Evolutionary conservation across 352 stramenopile genomes (phyloP).

Genomic region (Phytophthora fragariae): DNA sequence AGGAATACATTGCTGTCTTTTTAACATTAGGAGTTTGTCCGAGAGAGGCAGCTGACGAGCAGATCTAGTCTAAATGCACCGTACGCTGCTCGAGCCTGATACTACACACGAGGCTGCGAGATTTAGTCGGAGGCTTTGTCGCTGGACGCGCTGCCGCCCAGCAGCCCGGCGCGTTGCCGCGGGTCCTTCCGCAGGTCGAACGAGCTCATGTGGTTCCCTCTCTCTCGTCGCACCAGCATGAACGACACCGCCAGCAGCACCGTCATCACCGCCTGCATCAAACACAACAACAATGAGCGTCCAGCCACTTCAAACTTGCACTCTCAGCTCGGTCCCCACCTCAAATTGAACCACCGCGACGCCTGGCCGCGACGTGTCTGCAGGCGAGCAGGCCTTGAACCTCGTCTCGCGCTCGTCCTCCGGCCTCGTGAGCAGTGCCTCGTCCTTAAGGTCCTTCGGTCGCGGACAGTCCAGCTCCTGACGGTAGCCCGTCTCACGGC

Average conservation of each 20-base stretch:
- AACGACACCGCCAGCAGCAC: constrained; percentile 54
- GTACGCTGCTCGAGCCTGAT: not conserved
- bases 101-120: not conserved
- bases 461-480: constrained; percentile 73
- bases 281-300: not conserved
- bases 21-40: constrained; percentile 17
- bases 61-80: constrained; percentile 18
- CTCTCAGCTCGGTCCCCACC: constrained; percentile 44
- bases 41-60: not conserved
- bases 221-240: constrained; percentile 62
- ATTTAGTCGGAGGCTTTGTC: constrained; percentile 57
- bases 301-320: constrained; percentile 4
- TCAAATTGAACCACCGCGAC: constrained; percentile 75
- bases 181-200: constrained; percentile 82
- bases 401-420: constrained; percentile 47
- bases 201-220: constrained; percentile 79
- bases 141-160: constrained; percentile 30
- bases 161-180: constrained; percentile 54
- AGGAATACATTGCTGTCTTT: constrained; percentile 34
- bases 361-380: constrained; percentile 47
- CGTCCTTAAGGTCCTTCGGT: constrained; percentile 32
- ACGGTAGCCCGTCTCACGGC: constrained; percentile 69
- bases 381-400: constrained; percentile 62
- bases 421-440: constrained; percentile 27
- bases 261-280: constrained; percentile 60